Base-by-base conservation (phyloP, 352 stramenopile species). In the Blastocystis sp. region DNA sequence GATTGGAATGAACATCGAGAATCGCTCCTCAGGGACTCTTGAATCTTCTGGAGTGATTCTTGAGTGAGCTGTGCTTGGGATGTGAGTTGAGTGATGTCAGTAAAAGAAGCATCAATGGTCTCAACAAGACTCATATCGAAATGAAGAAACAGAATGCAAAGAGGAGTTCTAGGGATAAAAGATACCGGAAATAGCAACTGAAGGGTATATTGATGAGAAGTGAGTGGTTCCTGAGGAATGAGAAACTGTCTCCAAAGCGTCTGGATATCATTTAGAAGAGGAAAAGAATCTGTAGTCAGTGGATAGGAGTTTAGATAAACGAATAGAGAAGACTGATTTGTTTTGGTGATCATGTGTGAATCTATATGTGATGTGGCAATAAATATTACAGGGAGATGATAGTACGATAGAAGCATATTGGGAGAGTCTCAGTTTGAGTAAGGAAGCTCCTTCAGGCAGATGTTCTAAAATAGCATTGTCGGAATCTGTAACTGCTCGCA, bases 251-350 rank as follows among this genome's bases (percentile, higher is more conserved):
- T 69, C 59, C 59, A 69, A n/a, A 69, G 1, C 1, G 21, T 9
- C 14, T 69, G 24, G 9, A 69, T 69, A 21, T 21, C 29, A 35
- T 69, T 69, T 4, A 24, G 4, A 32, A 69, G 35, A 69, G 59
- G 42, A 21, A 69, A 42, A 19, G 59, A 12, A 32, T 46, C 39
- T 9, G 59, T 69, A 7, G 24, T 46, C 3, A 69, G 16, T n/a
- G 59, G 59, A 32, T 69, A 69, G 59, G 16, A 37, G 24, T 69
- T 69, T 14, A 69, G 59, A 69, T 69, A 69, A 42, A 69, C 12
- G 59, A 35, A 69, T 0, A 12, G 29, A 69, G n/a, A 32, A 3
- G 14, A n/a, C 7, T 69, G 16, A 4, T 37, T 32, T 7, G 59
- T 32, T 21, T 21, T 69, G 14, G 59, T 46, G 0, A 69, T 35